Percentiles rank a stretch among this genome's conserved stretches.
phyloP scores from a whole-genome alignment of 192 early-diverging fungal species.

The Phycomyces nitens region DNA sequence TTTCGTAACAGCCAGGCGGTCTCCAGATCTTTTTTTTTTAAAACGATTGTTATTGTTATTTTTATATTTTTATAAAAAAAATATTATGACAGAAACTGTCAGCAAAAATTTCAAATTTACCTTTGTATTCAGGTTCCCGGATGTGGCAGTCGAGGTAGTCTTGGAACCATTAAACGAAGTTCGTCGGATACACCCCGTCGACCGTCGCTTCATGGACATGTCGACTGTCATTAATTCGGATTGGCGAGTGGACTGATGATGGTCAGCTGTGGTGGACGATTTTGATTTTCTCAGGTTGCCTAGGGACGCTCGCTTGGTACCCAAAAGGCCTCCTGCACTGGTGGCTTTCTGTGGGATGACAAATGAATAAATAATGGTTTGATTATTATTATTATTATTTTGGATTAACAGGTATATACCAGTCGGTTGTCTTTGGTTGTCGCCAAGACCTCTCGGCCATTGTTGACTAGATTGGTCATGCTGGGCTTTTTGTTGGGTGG shows the following conservation, averaged over 20 bases:
- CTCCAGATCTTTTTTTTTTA: constrained; percentile 16
- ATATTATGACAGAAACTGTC: too few species aligned
- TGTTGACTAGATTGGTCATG: not conserved
- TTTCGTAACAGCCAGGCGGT: constrained; percentile 26
- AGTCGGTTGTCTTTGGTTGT: not conserved
- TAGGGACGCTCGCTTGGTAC: constrained; percentile 14
- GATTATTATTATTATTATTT: too few species aligned
- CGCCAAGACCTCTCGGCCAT: not conserved
- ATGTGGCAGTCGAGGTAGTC: too few species aligned
- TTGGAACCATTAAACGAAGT: too few species aligned
- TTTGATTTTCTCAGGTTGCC: constrained; percentile 28
- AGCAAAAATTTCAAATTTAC: too few species aligned
- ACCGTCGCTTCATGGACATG: constrained; percentile 32
- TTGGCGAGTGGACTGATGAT: not conserved
- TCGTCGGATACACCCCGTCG: constrained; percentile 18
- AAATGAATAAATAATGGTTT: too few species aligned
- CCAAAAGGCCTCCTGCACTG: not conserved
- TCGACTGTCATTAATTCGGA: constrained; percentile 8
- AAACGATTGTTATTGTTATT: too few species aligned
- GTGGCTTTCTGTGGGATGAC: not conserved
- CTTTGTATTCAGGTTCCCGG: too few species aligned
- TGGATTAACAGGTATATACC: too few species aligned
- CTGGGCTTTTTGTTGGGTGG: not conserved
- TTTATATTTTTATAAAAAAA: too few species aligned
- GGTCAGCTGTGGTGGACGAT: constrained; percentile 28